Base-by-base conservation (phyloP, 306 rosid species). In the Mimosa bimucronata region DNA sequence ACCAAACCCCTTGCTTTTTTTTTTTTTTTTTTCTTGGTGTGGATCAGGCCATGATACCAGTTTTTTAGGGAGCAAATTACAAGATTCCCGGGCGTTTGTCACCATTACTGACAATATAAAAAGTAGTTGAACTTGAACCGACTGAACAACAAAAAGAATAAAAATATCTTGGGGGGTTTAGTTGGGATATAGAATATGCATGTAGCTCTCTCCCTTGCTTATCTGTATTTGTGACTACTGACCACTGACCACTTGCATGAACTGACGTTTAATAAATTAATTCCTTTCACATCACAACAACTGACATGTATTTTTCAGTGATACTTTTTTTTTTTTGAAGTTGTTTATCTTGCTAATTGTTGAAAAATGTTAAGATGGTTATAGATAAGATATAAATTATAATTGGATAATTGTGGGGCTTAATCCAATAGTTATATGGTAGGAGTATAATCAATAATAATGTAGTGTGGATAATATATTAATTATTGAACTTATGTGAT, bases 31-130 rank as follows among this genome's bases (percentile, higher is more conserved):
- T n/a, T n/a, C n/a, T n/a, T n/a, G n/a, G 80, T 72, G 29, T 44
- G 80, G 72, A 83, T 50, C 75, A 42, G 65, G 74, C 41, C 78
- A 85, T 53, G 76, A 85, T 42, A 61, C 79, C 77, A 70, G 58
- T 67, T 85, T 79, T 67, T 83, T 77, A 48, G 79, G 78, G 84
- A 87, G 88, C 94, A 87, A 83, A 79, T 85, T 84, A 72, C 92
- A 84, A 66, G 90, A 90, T 89, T 94, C 94, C 92, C 81, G 91
- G 89, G 55, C 57, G 80, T 85, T 76, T 89, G 90, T 87, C 94
- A 83, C 94, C 86, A 83, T 87, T 87, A 77, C 79, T 85, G 50
- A 58, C 62, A 66, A 83, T 75, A 34, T 82, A 60, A 83, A n/a
- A 58, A 73, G 83, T 83, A 38, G 50, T 23, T 71, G 55, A 88